phyloP scores from a whole-genome alignment of 371 early-diverging fungal species.

The Mucor piriformis region DNA sequence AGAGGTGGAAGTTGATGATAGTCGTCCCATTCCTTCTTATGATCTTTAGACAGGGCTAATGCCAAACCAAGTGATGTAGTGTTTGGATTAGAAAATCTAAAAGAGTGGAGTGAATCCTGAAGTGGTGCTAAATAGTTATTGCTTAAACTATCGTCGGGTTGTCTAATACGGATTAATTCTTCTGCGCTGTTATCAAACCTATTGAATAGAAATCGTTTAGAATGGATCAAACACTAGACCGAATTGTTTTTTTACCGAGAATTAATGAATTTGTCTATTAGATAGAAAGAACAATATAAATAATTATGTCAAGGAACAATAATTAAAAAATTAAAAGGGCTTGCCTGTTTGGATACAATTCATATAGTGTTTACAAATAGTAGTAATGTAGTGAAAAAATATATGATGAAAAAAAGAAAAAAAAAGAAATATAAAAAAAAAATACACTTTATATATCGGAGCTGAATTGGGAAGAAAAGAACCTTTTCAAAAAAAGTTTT shows the following conservation, averaged over 20 bases:
- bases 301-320: not conserved
- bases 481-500: not conserved
- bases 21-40: not conserved
- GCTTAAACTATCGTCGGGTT: not conserved
- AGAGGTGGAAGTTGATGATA: not conserved
- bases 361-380: constrained; percentile 3
- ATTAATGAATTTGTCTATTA: constrained; percentile 5
- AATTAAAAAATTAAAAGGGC: not conserved
- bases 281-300: not conserved
- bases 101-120: constrained; percentile 8
- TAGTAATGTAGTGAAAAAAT: constrained; percentile 1
- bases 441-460: not conserved
- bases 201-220: not conserved
- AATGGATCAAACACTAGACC: not conserved
- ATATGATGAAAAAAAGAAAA: not conserved
- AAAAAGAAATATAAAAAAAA: not conserved
- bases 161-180: constrained; percentile 1
- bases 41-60: constrained; percentile 3
- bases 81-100: constrained; percentile 9
- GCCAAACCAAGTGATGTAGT: constrained; percentile 4
- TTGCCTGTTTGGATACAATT: constrained; percentile 13
- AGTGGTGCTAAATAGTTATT: constrained; percentile 1
- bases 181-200: constrained; percentile 2
- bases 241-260: constrained; percentile 3
- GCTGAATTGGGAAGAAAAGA: not conserved